These are phyloP conservation scores for Cornus kousa DNA, from an alignment of 148 eudicot genomes.

Conservation along the genomic window DNA sequence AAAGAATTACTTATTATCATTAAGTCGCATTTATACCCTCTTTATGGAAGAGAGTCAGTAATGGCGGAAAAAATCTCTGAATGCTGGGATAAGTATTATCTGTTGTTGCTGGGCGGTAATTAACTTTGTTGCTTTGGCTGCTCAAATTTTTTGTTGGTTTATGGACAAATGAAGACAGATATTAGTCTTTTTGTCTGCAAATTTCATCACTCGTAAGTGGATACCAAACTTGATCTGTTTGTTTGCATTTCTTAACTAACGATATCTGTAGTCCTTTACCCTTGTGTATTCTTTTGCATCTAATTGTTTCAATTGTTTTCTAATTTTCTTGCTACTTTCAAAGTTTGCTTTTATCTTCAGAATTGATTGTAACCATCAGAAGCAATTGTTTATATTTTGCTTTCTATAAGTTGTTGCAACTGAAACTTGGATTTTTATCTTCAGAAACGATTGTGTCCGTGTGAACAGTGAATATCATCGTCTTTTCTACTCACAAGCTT, in stretches of 20 bases:
- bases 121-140: not conserved
- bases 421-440: too few species aligned
- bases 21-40: too few species aligned
- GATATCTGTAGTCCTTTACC: not conserved
- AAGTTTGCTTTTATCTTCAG: too few species aligned
- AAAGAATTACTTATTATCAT: too few species aligned
- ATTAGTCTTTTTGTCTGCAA: not conserved
- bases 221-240: not conserved
- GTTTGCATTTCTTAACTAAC: not conserved
- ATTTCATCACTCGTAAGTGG: not conserved
- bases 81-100: not conserved
- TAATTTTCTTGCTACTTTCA: too few species aligned
- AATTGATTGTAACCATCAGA: too few species aligned
- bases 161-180: not conserved
- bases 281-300: not conserved
- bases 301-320: not conserved
- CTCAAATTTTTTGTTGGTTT: not conserved
- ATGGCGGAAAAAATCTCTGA: not conserved
- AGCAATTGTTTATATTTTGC: too few species aligned
- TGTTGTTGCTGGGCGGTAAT: not conserved
- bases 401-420: too few species aligned
- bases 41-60: not conserved
- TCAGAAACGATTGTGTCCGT: not conserved
- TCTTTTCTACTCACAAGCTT: not conserved
- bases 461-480: not conserved